phyloP scores from a whole-genome alignment of 192 early-diverging fungal genomes.

The Mortierella antarctica region DNA sequence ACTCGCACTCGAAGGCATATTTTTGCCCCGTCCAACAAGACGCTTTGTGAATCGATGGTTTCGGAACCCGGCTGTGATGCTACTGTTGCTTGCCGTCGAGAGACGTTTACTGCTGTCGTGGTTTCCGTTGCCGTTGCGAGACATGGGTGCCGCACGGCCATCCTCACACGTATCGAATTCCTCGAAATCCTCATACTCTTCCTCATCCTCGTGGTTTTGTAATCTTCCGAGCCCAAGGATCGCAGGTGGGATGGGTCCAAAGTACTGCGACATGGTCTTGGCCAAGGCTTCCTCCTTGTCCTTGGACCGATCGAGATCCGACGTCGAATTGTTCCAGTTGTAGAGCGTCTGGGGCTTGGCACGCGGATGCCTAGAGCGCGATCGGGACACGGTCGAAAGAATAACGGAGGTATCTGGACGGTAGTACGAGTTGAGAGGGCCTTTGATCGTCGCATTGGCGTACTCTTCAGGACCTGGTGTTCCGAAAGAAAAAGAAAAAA shows the following conservation, averaged over 20 bases:
- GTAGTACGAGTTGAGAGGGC: conserved; percentile 20
- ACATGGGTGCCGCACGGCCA: background rate
- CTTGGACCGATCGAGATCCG: conserved; percentile 33
- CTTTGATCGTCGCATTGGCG: conserved; percentile 28
- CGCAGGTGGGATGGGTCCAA: conserved; percentile 40
- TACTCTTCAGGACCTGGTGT: conserved; percentile 30
- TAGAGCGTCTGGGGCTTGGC: conserved; percentile 28
- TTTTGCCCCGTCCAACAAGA: too few species aligned
- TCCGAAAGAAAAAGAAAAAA: background rate
- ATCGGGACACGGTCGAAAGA: conserved; percentile 24
- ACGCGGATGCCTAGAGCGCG: conserved; percentile 27
- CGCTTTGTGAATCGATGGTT: conserved; percentile 17
- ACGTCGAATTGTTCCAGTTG: conserved; percentile 53
- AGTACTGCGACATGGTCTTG: conserved; percentile 45
- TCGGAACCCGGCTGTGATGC: background rate
- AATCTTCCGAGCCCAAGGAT: conserved; percentile 33
- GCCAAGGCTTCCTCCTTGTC: conserved; percentile 51
- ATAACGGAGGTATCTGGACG: conserved; percentile 24
- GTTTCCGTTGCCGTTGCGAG: background rate
- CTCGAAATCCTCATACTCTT: conserved; percentile 16
- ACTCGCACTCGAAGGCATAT: background rate
- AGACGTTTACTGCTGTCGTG: background rate
- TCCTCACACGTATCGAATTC: conserved; percentile 11
- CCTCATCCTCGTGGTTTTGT: background rate
- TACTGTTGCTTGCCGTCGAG: conserved; percentile 7